A percentile compares a stretch with the other conserved stretches of the same genome.
These are phyloP conservation scores for Prunus padus DNA, from an alignment of 306 rosid genomes.

Conservation along the genomic window DNA sequence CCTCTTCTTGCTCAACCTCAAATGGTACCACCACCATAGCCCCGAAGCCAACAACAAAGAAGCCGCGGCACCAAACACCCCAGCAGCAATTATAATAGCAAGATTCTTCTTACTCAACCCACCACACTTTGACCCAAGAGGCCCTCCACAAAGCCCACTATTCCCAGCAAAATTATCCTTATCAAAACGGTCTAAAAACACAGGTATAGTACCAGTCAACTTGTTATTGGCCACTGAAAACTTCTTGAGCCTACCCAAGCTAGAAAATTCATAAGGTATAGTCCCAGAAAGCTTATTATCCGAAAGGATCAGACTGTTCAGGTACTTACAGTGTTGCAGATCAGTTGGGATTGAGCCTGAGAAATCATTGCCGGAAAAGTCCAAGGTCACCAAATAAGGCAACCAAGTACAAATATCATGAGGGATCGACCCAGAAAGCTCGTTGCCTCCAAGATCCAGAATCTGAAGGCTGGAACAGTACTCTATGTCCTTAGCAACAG, in stretches of 20 bases:
- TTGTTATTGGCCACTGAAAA: conserved; percentile 66
- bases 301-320: conserved; percentile 55
- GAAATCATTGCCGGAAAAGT: conserved; percentile 55
- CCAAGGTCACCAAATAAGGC: conserved; percentile 59
- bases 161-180: conserved; percentile 63
- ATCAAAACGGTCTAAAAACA: conserved; percentile 29
- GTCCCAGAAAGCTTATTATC: conserved; percentile 57
- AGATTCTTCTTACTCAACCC: conserved; percentile 81
- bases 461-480: conserved; percentile 58
- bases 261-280: conserved; percentile 60
- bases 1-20: conserved; percentile 46
- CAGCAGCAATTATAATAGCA: conserved; percentile 88
- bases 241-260: conserved; percentile 51
- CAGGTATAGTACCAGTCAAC: conserved; percentile 61
- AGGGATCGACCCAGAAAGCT: conserved; percentile 53
- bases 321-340: conserved; percentile 51
- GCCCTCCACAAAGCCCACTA: conserved; percentile 70
- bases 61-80: conserved; percentile 92
- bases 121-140: conserved; percentile 78
- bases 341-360: conserved; percentile 56
- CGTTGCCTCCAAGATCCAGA: conserved; percentile 66
- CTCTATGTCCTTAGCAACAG: conserved; percentile 49
- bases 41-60: conserved; percentile 76
- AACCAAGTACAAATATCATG: conserved; percentile 64
- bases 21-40: conserved; percentile 92